These are phyloP conservation scores for Ogataea corticis DNA, from an alignment of 805 yeast species.

Conservation along the genomic window DNA sequence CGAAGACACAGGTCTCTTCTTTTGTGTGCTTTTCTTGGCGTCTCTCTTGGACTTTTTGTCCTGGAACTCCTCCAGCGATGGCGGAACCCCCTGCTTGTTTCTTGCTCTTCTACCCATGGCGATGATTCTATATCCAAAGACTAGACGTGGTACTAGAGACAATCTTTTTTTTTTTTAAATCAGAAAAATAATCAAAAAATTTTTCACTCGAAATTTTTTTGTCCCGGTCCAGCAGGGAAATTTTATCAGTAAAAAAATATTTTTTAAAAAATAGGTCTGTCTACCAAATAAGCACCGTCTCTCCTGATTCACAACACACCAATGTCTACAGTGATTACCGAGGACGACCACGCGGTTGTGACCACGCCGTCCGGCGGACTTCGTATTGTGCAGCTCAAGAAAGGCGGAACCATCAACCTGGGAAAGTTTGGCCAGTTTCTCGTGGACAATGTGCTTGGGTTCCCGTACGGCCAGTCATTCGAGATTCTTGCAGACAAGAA, in stretches of 20 bases:
- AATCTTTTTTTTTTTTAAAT: conserved; percentile 1
- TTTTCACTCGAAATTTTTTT: conserved; percentile 17
- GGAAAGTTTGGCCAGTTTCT: conserved; percentile 92
- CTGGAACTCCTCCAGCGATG: conserved; percentile 80
- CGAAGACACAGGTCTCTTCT: conserved; percentile 27
- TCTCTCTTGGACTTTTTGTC: conserved; percentile 42
- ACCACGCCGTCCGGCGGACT: conserved; percentile 80
- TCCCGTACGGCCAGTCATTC: conserved; percentile 84
- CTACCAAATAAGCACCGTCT: no score
- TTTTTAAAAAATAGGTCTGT: conserved; percentile 3
- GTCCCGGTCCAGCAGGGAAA: conserved; percentile 17
- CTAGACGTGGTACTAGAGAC: neutral
- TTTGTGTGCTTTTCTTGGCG: conserved; percentile 29
- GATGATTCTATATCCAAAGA: neutral
- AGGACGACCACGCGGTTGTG: conserved; percentile 59
- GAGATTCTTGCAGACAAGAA: conserved; percentile 65
- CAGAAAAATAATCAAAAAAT: conserved; percentile 1
- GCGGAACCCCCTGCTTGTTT: conserved; percentile 92
- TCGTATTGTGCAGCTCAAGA: conserved; percentile 67
- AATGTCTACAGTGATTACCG: conserved; percentile 34
- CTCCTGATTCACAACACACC: no score
- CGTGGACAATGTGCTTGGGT: conserved; percentile 74
- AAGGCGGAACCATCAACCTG: conserved; percentile 61
- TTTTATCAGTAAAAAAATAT: conserved; percentile 2
- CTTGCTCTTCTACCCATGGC: conserved; percentile 90